Evolutionary conservation across 2,329 filamentous ascomycete species (phyloP).

Genomic region (Coniochaeta ligniaria): DNA sequence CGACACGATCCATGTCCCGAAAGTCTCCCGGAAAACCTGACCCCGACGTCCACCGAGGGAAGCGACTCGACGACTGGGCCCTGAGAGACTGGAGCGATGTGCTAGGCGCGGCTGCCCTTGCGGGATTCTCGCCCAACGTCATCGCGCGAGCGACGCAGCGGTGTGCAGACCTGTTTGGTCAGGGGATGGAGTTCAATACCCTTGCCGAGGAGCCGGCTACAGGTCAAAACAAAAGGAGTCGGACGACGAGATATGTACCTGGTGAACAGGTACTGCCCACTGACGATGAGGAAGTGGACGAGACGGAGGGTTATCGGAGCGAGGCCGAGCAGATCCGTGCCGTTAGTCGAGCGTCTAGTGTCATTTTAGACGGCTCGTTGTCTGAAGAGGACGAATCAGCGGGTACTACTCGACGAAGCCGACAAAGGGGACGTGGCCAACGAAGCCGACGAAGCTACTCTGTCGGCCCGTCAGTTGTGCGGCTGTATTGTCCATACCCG

Average conservation of each 20-base stretch:
- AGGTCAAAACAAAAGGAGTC: neutral
- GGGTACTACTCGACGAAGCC: neutral
- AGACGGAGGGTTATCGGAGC: neutral
- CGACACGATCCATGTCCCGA: neutral
- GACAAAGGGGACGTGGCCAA: too few species aligned
- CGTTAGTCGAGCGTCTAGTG: constrained; percentile 4
- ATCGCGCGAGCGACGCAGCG: constrained; percentile 64
- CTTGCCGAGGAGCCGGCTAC: constrained; percentile 24
- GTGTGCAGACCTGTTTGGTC: constrained; percentile 68
- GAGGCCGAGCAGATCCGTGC: constrained; percentile 4
- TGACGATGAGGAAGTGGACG: neutral
- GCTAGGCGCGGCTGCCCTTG: constrained; percentile 67
- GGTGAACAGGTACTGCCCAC: constrained; percentile 12
- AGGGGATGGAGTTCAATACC: constrained; percentile 59
- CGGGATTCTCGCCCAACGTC: constrained; percentile 58
- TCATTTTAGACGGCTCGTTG: neutral
- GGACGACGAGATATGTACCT: constrained; percentile 19
- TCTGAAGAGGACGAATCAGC: neutral
- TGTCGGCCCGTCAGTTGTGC: neutral
- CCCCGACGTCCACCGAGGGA: constrained; percentile 3
- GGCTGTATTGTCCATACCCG: constrained; percentile 16
- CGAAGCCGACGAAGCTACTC: neutral
- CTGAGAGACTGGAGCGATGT: constrained; percentile 81
- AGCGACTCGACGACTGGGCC: constrained; percentile 21
- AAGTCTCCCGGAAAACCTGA: neutral